These are phyloP conservation scores for Hirsutella rhossiliensis DNA, from an alignment of 2,329 filamentous ascomycete species.

Conservation along the genomic window DNA sequence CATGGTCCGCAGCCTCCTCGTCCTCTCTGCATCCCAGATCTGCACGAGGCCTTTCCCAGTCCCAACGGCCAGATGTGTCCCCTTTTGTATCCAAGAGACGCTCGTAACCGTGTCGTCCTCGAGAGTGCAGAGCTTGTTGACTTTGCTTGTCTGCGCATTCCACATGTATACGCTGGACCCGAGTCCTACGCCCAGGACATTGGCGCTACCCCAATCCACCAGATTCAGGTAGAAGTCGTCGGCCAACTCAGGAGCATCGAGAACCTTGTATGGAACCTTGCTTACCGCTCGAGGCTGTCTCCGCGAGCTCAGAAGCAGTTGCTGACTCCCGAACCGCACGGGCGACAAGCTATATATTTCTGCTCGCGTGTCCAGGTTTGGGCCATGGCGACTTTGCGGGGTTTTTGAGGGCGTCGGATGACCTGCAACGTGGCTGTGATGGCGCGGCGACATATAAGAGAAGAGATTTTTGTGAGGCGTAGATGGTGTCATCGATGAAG, in stretches of 20 bases:
- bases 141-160: slow-evolving; percentile 83
- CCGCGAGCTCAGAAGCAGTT: slow-evolving; percentile 81
- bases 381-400: slow-evolving; percentile 74
- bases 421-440: slow-evolving; percentile 58
- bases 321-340: slow-evolving; percentile 83
- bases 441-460: slow-evolving; percentile 69
- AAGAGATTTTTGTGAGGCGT: slow-evolving; percentile 98
- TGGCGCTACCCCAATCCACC: slow-evolving; percentile 94
- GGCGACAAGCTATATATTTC: slow-evolving; percentile 95
- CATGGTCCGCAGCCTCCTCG: slow-evolving; percentile 83
- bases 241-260: slow-evolving; percentile 89
- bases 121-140: slow-evolving; percentile 87
- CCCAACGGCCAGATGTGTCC: slow-evolving; percentile 89
- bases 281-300: slow-evolving; percentile 83
- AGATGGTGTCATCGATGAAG: slow-evolving; percentile 72
- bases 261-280: slow-evolving; percentile 94
- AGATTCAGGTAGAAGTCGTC: slow-evolving; percentile 98
- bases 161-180: slow-evolving; percentile 96
- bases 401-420: slow-evolving; percentile 84
- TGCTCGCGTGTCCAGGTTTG: slow-evolving; percentile 78
- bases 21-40: slow-evolving; percentile 91
- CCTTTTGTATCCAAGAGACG: slow-evolving; percentile 96
- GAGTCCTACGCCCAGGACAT: slow-evolving; percentile 84
- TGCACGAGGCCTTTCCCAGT: slow-evolving; percentile 91
- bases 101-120: slow-evolving; percentile 92